Conservation (phyloP, 495 filamentous ascomycete genomes). For the Niebla homalea region DNA sequence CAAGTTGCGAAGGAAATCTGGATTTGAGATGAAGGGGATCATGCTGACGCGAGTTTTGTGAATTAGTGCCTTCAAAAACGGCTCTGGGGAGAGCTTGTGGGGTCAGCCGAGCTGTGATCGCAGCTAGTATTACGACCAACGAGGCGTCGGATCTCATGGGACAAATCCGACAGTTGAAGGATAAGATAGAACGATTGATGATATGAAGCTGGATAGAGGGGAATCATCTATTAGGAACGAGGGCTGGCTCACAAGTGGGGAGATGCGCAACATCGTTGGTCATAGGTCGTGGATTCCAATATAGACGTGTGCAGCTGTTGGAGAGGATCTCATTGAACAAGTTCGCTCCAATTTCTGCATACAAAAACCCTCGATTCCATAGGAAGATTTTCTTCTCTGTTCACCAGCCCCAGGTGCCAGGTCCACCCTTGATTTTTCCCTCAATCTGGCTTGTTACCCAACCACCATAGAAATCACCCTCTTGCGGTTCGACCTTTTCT, state of each 20-base stretch:
- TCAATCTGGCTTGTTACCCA: conserved; percentile 45
- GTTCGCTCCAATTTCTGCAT: no score
- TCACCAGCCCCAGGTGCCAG: conserved; percentile 26
- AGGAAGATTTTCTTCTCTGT: not conserved
- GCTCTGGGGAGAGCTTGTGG: conserved; percentile 52
- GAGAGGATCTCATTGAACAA: no score
- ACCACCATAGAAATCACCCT: conserved; percentile 46
- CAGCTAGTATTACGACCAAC: conserved; percentile 79
- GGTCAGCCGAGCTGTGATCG: conserved; percentile 77
- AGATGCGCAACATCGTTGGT: no score
- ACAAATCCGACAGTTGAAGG: conserved; percentile 73
- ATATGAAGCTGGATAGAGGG: conserved; percentile 45
- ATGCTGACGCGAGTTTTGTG: no score
- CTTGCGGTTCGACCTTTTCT: conserved; percentile 42
- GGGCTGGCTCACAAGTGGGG: no score
- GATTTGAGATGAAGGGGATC: no score
- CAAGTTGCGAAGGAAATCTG: no score
- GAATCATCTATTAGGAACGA: not conserved
- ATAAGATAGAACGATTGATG: conserved; percentile 92
- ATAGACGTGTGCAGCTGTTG: no score
- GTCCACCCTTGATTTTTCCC: conserved; percentile 38
- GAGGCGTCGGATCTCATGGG: conserved; percentile 76
- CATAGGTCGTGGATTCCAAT: no score
- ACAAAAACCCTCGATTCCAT: no score
- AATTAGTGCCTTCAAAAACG: conserved; percentile 43